Conservation (phyloP, 768 basidiomycete species). For the Holtermanniella nyarrowii region DNA sequence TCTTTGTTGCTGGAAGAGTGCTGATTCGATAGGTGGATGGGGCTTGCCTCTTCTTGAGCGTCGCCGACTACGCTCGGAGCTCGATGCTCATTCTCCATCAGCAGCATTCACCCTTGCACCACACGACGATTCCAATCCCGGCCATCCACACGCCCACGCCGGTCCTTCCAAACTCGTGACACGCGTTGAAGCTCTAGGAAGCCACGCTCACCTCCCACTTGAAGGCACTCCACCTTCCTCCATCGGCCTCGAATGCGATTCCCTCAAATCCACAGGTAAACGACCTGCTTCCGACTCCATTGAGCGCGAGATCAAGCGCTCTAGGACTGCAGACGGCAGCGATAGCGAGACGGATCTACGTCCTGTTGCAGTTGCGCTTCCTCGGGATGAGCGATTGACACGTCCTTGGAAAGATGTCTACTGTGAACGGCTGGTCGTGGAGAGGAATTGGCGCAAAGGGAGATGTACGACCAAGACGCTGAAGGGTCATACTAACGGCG, state of each 20-base stretch:
- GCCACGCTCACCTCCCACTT: background rate
- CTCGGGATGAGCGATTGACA: constrained; percentile 44
- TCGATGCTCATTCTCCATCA: constrained; percentile 27
- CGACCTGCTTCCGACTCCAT: constrained; percentile 5
- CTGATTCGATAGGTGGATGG: too few species aligned
- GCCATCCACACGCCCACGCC: constrained; percentile 17
- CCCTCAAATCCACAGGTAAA: too few species aligned
- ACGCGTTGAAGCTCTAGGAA: constrained; percentile 20
- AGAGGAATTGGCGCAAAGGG: constrained; percentile 94
- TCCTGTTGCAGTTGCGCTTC: constrained; percentile 7
- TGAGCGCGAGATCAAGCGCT: constrained; percentile 1
- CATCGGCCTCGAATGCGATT: background rate
- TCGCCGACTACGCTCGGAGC: constrained; percentile 31
- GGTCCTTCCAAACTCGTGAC: constrained; percentile 16
- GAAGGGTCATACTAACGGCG: constrained; percentile 83
- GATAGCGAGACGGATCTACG: constrained; percentile 14
- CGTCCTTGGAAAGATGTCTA: constrained; percentile 98
- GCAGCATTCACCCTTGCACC: constrained; percentile 17
- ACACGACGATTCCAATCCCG: constrained; percentile 9
- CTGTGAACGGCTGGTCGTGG: constrained; percentile 88
- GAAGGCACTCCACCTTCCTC: background rate
- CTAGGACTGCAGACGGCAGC: constrained; percentile 20
- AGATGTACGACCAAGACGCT: constrained; percentile 73
- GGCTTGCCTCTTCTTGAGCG: constrained; percentile 78
- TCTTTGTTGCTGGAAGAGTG: too few species aligned